A percentile compares a stretch with the other conserved stretches of the same genome.
Evolutionary conservation across 306 rosid genomes (phyloP).

Genomic region (Cucumis cinereus): DNA sequence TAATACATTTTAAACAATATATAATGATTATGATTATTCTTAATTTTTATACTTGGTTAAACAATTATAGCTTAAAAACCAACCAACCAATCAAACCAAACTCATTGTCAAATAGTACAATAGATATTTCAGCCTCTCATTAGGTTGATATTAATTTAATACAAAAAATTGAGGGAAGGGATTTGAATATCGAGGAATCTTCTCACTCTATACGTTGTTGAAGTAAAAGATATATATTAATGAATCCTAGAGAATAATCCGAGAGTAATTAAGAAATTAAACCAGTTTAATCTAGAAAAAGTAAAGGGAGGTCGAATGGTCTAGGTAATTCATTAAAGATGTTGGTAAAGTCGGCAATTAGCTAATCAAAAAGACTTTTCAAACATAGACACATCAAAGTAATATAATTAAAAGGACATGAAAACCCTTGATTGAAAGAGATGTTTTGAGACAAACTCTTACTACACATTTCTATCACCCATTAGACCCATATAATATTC

Average conservation of each 20-base stretch:
- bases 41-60: not conserved
- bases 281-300: not conserved
- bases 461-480: not conserved
- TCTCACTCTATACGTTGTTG: too few relatives aligned
- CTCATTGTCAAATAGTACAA: too few relatives aligned
- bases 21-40: too few relatives aligned
- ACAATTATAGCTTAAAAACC: not conserved
- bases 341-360: not conserved
- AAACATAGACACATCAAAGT: not conserved
- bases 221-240: not conserved
- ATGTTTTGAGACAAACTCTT: not conserved
- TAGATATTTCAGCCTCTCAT: too few relatives aligned
- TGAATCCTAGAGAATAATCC: not conserved
- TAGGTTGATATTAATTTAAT: too few relatives aligned
- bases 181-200: too few relatives aligned
- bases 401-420: not conserved
- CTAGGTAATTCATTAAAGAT: not conserved
- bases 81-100: not conserved
- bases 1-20: too few relatives aligned
- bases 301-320: not conserved
- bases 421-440: constrained; percentile 1
- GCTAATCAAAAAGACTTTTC: not conserved
- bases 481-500: constrained; percentile 3
- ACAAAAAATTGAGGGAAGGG: not conserved
- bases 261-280: not conserved